Conservation (phyloP, 169 alveolate species). For the Eimeria maxima region DNA sequence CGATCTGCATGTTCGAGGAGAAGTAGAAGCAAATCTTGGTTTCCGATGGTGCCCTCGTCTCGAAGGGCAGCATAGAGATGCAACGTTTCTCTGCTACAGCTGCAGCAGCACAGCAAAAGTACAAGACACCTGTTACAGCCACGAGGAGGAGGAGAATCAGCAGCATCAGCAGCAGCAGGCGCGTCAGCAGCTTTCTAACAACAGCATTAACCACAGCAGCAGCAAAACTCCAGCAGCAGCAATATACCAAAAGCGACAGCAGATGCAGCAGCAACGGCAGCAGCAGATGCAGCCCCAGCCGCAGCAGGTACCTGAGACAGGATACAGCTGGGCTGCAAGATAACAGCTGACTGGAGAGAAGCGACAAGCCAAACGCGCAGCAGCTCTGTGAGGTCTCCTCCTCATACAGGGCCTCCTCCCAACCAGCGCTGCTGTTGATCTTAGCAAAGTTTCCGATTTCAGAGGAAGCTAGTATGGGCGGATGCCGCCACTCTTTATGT, state of each 20-base stretch:
- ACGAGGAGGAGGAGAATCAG: background rate
- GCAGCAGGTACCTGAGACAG: slow-evolving; percentile 56
- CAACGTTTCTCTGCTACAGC: slow-evolving; percentile 9
- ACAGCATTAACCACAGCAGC: background rate
- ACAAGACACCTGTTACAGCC: background rate
- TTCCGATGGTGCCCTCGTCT: background rate
- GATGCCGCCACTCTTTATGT: background rate
- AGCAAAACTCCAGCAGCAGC: slow-evolving; percentile 26
- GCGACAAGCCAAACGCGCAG: slow-evolving; percentile 1
- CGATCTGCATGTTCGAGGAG: slow-evolving; percentile 19
- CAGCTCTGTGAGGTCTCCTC: slow-evolving; percentile 40
- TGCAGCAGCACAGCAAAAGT: slow-evolving; percentile 40
- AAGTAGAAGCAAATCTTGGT: slow-evolving; percentile 7
- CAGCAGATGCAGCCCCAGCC: slow-evolving; percentile 16
- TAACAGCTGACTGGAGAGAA: slow-evolving; percentile 52
- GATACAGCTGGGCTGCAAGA: slow-evolving; percentile 29
- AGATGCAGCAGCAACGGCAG: background rate
- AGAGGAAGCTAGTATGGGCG: background rate
- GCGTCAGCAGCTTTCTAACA: background rate
- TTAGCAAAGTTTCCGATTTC: background rate
- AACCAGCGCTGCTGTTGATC: background rate
- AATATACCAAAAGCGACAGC: background rate
- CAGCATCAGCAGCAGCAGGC: slow-evolving; percentile 3
- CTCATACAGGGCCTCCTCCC: background rate
- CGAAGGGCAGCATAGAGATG: background rate